phyloP scores from a whole-genome alignment of 208 protist species.

The Phytomonas sp. region DNA sequence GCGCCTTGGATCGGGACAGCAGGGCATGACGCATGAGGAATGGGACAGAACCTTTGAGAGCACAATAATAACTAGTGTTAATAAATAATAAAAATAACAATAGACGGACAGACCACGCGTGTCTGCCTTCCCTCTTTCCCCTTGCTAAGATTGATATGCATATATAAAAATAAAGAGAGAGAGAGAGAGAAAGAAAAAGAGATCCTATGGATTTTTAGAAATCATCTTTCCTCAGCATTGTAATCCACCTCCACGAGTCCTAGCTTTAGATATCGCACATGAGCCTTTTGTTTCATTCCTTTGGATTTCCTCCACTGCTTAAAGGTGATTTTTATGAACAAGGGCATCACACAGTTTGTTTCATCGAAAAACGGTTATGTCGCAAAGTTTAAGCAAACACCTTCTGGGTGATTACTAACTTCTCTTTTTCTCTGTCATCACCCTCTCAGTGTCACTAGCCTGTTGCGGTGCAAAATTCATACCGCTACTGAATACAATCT shows the following conservation, averaged over 20 bases:
- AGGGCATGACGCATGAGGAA: conserved; percentile 8
- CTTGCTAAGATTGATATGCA: neutral
- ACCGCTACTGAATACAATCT: conserved; percentile 56
- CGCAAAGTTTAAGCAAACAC: neutral
- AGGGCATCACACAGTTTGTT: neutral
- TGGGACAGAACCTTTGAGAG: too few relatives aligned
- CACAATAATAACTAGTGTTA: too few relatives aligned
- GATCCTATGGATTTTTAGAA: neutral
- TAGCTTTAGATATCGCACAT: neutral
- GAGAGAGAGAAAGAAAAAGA: neutral
- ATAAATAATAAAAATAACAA: conserved; percentile 9
- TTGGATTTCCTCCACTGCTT: neutral
- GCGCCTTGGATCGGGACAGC: conserved; percentile 29
- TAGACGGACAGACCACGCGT: neutral
- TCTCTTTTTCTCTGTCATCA: conserved; percentile 21
- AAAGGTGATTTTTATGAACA: neutral
- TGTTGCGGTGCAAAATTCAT: conserved; percentile 44
- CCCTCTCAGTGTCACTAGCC: conserved; percentile 16
- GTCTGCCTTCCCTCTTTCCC: neutral
- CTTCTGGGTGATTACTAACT: conserved; percentile 9
- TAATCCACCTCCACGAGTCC: neutral
- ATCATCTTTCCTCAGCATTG: neutral
- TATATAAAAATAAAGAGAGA: neutral
- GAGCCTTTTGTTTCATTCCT: neutral
- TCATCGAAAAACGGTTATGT: neutral